Percentiles rank a stretch among this genome's conserved stretches.
Evolutionary conservation across 1,284 basidiomycete genomes (phyloP).

Genomic region (Rhodotorula sp.): DNA sequence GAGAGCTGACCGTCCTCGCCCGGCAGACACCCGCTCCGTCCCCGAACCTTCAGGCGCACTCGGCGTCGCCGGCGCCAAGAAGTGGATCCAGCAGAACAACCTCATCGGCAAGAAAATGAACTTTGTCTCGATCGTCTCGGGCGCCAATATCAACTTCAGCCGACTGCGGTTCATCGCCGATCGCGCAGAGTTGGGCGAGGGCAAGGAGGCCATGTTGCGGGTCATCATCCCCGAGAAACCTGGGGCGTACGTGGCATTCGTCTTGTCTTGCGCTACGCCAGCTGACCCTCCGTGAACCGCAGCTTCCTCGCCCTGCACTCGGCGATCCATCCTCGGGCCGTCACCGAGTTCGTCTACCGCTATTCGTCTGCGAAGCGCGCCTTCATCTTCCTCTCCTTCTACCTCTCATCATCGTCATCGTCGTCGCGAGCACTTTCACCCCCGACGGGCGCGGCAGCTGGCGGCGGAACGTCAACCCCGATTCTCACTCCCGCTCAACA

Average conservation of each 20-base stretch:
- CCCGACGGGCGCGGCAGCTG: neutral
- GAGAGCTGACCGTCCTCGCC: neutral
- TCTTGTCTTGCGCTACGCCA: slow-evolving; percentile 3
- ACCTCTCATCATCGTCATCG: slow-evolving; percentile 59
- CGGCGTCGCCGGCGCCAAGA: slow-evolving; percentile 86
- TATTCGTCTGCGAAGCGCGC: slow-evolving; percentile 63
- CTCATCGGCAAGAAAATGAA: slow-evolving; percentile 77
- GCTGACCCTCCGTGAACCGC: neutral
- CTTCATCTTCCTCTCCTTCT: slow-evolving; percentile 88
- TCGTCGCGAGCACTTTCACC: slow-evolving; percentile 43
- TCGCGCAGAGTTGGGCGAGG: slow-evolving; percentile 93
- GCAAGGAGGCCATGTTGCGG: slow-evolving; percentile 85
- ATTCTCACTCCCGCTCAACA: slow-evolving; percentile 43
- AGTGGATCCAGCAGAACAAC: slow-evolving; percentile 75
- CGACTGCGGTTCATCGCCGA: slow-evolving; percentile 94
- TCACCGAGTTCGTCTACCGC: slow-evolving; percentile 97
- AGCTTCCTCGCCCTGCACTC: slow-evolving; percentile 87
- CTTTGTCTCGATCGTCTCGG: slow-evolving; percentile 88
- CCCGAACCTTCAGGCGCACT: slow-evolving; percentile 98
- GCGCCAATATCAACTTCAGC: slow-evolving; percentile 99
- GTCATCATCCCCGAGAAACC: slow-evolving; percentile 89
- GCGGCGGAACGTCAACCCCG: slow-evolving; percentile 17
- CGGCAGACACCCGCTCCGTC: slow-evolving; percentile 81
- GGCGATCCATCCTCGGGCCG: slow-evolving; percentile 80
- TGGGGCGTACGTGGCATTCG: slow-evolving; percentile 63